Base-by-base conservation (phyloP, 164 flowering plant genomes). In the Stephania yunnanensis region DNA sequence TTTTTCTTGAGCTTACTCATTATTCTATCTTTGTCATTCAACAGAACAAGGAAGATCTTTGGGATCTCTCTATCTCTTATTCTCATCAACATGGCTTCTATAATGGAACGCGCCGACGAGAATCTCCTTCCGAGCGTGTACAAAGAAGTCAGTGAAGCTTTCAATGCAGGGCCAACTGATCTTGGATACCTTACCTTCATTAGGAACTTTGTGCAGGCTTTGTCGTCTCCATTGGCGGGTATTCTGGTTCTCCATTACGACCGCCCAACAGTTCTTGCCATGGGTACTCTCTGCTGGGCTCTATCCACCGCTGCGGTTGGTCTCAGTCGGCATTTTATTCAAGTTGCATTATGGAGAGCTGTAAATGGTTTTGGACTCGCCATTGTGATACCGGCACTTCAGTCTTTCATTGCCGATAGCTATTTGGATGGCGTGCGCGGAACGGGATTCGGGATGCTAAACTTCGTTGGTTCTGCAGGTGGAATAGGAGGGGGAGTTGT, bases 91-190 rank as follows among this genome's bases (percentile, higher is more conserved):
- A 29, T 95, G 87, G 99, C 95, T 63, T 83, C 98, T 44, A 87
- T 95, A 73, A 92, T 95, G 98, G 99, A 95, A 84, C 90, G 96
- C 66, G 94, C 99, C 22, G 98, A 95, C 80, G 99, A 95, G 79
- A 92, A 92, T 85, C 96, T 95, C 67, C 92, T 93, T 30, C 98
- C 98, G 55, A 71, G 97, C 61, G 98, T 95, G 25, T 93, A 95
- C 89, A 93, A 92, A 86, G 99, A 93, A 91, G 95, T 95, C 75
- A 93, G 99, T 76, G 97, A 88, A 85, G 90, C 98, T 66, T 93
- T 93, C 76, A 78, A 77, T 68, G 94, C 88, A 11, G 97, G 98
- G 19, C 98, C 98, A 5, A 84, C 98, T 65, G 97, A 93, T 78
- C 86, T 95, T 20, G 99, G 99, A 20, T 95, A 92, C 78, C 94